phyloP scores from a whole-genome alignment of 1,139 yeast species.

The Candida pseudoviswanathii region DNA sequence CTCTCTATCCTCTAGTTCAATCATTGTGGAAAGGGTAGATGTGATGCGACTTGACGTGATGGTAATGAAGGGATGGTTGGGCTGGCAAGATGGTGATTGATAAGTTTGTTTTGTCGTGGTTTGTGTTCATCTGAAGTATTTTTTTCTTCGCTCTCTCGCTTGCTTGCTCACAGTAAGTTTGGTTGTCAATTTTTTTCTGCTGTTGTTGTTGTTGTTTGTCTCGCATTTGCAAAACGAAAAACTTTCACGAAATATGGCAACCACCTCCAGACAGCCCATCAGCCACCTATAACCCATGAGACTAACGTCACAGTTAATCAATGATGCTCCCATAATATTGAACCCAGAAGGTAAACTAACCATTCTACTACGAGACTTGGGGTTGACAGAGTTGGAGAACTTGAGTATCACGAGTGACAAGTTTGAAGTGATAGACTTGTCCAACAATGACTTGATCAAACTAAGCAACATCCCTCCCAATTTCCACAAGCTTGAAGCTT shows the following conservation, averaged over 20 bases:
- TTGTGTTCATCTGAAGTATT: slow-evolving; percentile 2
- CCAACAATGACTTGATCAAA: slow-evolving; percentile 62
- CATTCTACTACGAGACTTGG: slow-evolving; percentile 36
- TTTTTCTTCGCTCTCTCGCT: not conserved
- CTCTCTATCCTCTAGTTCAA: slow-evolving; percentile 54
- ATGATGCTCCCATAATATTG: slow-evolving; percentile 33
- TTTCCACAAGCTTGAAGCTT: slow-evolving; percentile 43
- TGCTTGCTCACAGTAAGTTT: not conserved
- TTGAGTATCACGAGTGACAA: slow-evolving; percentile 33
- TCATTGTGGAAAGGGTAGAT: slow-evolving; percentile 22
- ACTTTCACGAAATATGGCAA: not conserved
- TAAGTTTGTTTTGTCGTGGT: not conserved
- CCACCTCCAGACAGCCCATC: not conserved
- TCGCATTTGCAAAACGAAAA: too few species aligned
- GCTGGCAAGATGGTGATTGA: not conserved
- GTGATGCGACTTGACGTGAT: not conserved
- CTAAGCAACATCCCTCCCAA: slow-evolving; percentile 52
- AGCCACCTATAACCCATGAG: slow-evolving; percentile 26
- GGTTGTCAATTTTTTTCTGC: not conserved
- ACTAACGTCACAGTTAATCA: slow-evolving; percentile 36
- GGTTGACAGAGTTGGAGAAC: slow-evolving; percentile 39
- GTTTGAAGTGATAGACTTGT: slow-evolving; percentile 62
- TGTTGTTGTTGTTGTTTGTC: not conserved
- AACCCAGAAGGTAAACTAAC: slow-evolving; percentile 42
- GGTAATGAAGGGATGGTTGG: not conserved